A percentile compares a stretch with the other conserved stretches of the same genome.
These are phyloP conservation scores for Phascolomyces articulosus DNA, from an alignment of 371 early-diverging fungal genomes.

Conservation along the genomic window DNA sequence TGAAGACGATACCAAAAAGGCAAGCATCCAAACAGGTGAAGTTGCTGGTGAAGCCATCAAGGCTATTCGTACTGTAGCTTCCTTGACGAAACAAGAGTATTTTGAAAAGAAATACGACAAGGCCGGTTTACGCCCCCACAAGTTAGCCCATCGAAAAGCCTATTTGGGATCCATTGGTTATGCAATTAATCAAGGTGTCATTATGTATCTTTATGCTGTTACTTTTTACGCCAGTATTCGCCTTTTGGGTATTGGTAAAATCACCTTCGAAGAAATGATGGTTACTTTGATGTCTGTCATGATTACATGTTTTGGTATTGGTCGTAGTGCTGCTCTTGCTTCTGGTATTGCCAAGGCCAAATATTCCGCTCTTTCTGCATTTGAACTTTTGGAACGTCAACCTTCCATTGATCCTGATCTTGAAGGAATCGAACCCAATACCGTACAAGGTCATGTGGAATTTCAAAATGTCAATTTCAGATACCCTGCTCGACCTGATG, in stretches of 20 bases:
- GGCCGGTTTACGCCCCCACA: slow-evolving; percentile 67
- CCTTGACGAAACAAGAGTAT: slow-evolving; percentile 68
- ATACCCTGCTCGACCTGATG: slow-evolving; percentile 78
- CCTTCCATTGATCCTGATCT: slow-evolving; percentile 66
- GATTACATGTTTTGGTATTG: slow-evolving; percentile 64
- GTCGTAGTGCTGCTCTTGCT: slow-evolving; percentile 48
- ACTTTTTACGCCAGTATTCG: slow-evolving; percentile 57
- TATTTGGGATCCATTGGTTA: slow-evolving; percentile 61
- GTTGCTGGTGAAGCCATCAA: slow-evolving; percentile 65
- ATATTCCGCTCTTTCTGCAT: slow-evolving; percentile 71
- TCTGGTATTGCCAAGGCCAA: slow-evolving; percentile 73
- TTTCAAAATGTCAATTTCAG: slow-evolving; percentile 63
- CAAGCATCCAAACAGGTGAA: slow-evolving; percentile 61
- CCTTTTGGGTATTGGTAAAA: slow-evolving; percentile 31
- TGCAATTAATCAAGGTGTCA: slow-evolving; percentile 60
- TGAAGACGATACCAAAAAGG: slow-evolving; percentile 51
- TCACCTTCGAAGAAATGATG: slow-evolving; percentile 47
- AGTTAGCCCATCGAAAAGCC: slow-evolving; percentile 54
- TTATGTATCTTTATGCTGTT: slow-evolving; percentile 59
- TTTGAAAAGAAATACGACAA: slow-evolving; percentile 61
- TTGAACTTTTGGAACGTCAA: slow-evolving; percentile 64
- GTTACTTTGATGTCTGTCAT: slow-evolving; percentile 70
- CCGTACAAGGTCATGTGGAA: slow-evolving; percentile 29
- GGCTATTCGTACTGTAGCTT: slow-evolving; percentile 79
- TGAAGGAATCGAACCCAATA: slow-evolving; percentile 29